Evolutionary conservation across 2,329 filamentous ascomycete species (phyloP).

Genomic region (Diaporthe humulicola): DNA sequence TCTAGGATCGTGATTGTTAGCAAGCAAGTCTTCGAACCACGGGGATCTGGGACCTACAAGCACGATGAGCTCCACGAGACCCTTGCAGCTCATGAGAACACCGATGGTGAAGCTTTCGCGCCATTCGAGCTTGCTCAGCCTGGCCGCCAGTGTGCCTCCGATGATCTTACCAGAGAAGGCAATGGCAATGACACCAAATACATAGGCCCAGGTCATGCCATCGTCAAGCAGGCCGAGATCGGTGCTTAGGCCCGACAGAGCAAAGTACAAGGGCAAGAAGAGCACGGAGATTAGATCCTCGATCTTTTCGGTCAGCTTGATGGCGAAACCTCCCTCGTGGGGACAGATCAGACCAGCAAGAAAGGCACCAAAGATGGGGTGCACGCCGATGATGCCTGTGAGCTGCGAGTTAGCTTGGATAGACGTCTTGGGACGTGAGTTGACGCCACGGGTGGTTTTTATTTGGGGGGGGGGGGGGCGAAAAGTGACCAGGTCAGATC

Average conservation of each 20-base stretch:
- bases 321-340: conserved; percentile 89
- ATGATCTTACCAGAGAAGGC: conserved; percentile 89
- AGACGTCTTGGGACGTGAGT: neutral
- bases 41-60: conserved; percentile 68
- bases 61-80: conserved; percentile 95
- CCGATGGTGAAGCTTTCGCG: conserved; percentile 91
- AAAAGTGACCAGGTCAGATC: conserved; percentile 20
- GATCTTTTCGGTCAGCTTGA: conserved; percentile 93
- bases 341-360: conserved; percentile 90
- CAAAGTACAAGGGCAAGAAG: conserved; percentile 93
- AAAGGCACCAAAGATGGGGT: conserved; percentile 95
- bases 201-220: conserved; percentile 90
- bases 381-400: conserved; percentile 84
- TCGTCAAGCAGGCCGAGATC: conserved; percentile 86
- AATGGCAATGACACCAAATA: conserved; percentile 83
- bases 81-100: conserved; percentile 95
- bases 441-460: neutral
- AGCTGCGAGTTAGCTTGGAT: conserved; percentile 14
- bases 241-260: conserved; percentile 89
- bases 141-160: conserved; percentile 84
- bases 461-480: conserved; percentile 33
- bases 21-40: conserved; percentile 18
- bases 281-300: conserved; percentile 89
- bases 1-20: conserved; percentile 52
- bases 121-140: conserved; percentile 84